These are phyloP conservation scores for Neurospora crassa DNA, from an alignment of 2,329 filamentous ascomycete species.

Conservation along the genomic window DNA sequence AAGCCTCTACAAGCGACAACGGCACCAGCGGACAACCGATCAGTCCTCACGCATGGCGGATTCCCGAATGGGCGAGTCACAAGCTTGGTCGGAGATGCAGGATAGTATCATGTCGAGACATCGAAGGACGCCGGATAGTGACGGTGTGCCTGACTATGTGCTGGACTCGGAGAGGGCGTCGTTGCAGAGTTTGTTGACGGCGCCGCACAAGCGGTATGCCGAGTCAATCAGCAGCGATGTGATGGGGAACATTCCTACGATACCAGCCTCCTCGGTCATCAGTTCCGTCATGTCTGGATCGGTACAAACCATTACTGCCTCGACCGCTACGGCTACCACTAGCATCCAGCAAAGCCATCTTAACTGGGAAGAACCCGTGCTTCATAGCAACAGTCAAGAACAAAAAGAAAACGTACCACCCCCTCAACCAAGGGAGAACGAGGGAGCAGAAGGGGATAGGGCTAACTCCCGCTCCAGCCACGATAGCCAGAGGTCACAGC, in stretches of 20 bases:
- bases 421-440: neutral
- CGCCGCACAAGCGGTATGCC: neutral
- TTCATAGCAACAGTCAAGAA: neutral
- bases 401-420: slow-evolving; percentile 23
- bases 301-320: slow-evolving; percentile 6
- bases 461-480: neutral
- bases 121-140: neutral
- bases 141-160: neutral
- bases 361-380: neutral
- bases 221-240: neutral
- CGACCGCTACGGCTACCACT: neutral
- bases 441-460: neutral
- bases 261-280: neutral
- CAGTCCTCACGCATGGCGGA: slow-evolving; percentile 25
- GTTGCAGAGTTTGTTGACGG: neutral
- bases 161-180: neutral
- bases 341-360: neutral
- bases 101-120: slow-evolving; percentile 5
- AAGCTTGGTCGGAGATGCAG: slow-evolving; percentile 52
- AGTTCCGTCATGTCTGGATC: slow-evolving; percentile 8
- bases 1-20: slow-evolving; percentile 3
- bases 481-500: neutral
- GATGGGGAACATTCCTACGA: slow-evolving; percentile 1
- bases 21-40: slow-evolving; percentile 13
- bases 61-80: slow-evolving; percentile 36